Base-by-base conservation (phyloP, 2,329 filamentous ascomycete species). In the Amylocarpus encephaloides region DNA sequence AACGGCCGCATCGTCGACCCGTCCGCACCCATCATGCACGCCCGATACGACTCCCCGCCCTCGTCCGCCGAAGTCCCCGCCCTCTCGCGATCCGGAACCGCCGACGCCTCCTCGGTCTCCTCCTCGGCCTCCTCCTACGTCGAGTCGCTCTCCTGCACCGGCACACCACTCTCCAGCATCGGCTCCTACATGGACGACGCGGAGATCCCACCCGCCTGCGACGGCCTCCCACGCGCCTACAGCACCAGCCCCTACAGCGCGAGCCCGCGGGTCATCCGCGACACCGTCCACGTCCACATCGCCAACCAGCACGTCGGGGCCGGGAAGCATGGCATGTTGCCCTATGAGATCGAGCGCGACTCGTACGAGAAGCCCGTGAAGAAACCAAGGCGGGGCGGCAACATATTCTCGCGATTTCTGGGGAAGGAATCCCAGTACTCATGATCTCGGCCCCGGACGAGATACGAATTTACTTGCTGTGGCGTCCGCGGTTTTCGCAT, bases 101-200 rank as follows among this genome's bases (percentile, higher is more conserved):
- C 52, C 26, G 64, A 65, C 43, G 59, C 57, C 33, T 53, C 59
- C 42, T 60, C 56, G 29, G 53, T 61, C 19, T 53, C 60, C 43
- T 64, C 62, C 30, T 67, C 65, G 1, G 57, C 58, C 18, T 63
- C 64, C 12, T 66, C 66, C 15, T 66, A 66, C 47, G 56, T 61
- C 15, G 59, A 63, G 9, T 49, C 57, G 12, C 51, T 61, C 39
- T 66, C 64, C 4, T 56, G 62, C 18, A 46, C 52, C 18, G 60
- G 61, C 40, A 69, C 67, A 13, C 67, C 67, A 32, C 60, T 59
- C n/a, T 67, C 65, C 9, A 63, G 57, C 43, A 52, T 67, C 46
- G 56, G 60, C 41, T 63, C 60, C 44, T 66, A 64, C 47, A 38
- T 57, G 9, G 62, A 64, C 19, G 56, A 61, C 18, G 43, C 53